Percentiles rank a stretch among this genome's conserved stretches.
phyloP scores from a whole-genome alignment of 78 protist species.

The Speleostelium caveatum region DNA sequence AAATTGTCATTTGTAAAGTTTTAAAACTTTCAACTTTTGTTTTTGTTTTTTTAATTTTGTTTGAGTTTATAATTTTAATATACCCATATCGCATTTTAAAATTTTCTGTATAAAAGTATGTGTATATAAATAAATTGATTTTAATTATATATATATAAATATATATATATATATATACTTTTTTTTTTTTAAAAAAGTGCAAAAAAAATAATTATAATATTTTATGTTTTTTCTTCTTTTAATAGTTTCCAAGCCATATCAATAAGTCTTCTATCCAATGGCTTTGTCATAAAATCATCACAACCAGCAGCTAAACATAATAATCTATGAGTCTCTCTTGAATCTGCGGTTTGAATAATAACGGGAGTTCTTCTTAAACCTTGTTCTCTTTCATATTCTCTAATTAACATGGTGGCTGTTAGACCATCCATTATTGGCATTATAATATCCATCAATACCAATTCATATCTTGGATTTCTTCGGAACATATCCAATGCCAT shows the following conservation, averaged over 20 bases:
- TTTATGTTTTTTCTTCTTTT: slow-evolving; percentile 44
- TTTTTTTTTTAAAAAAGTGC: too few relatives aligned
- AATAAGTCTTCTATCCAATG: slow-evolving; percentile 59
- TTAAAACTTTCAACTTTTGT: too few relatives aligned
- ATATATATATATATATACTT: too few relatives aligned
- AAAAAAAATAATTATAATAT: too few relatives aligned
- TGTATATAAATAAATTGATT: too few relatives aligned
- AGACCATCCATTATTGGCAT: slow-evolving; percentile 86
- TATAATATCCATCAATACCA: slow-evolving; percentile 78
- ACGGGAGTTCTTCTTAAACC: slow-evolving; percentile 74
- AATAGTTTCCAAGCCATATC: slow-evolving; percentile 52
- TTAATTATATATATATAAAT: too few relatives aligned
- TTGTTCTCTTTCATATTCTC: slow-evolving; percentile 77
- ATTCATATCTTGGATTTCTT: slow-evolving; percentile 72
- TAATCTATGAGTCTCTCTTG: slow-evolving; percentile 52
- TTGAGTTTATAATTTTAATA: too few relatives aligned
- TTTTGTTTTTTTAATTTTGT: too few relatives aligned
- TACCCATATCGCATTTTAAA: too few relatives aligned
- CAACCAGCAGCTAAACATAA: slow-evolving; percentile 78
- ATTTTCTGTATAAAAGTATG: too few relatives aligned
- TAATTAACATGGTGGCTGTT: slow-evolving; percentile 64
- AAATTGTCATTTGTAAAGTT: too few relatives aligned
- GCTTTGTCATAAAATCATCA: slow-evolving; percentile 80
- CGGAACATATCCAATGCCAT: slow-evolving; percentile 81
- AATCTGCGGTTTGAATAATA: slow-evolving; percentile 80